A percentile compares a stretch with the other conserved stretches of the same genome.
Conservation (phyloP, 805 yeast species). For the Kodamaea neixiangensis region DNA sequence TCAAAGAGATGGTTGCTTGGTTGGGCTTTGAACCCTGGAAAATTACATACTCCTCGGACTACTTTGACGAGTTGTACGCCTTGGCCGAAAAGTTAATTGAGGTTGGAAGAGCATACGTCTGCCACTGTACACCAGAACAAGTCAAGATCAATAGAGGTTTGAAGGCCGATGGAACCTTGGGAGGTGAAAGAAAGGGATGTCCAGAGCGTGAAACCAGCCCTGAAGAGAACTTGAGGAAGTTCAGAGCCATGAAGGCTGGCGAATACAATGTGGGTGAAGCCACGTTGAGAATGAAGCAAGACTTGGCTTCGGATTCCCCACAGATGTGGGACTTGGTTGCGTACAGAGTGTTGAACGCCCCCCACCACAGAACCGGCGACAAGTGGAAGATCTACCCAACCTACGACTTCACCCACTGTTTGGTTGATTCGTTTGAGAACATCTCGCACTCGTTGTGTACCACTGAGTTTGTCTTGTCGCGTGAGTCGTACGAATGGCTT, state of each 20-base stretch:
- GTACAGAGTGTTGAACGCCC: slow-evolving; percentile 87
- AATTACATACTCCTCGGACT: slow-evolving; percentile 93
- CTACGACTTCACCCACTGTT: slow-evolving; percentile 97
- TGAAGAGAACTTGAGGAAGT: slow-evolving; percentile 76
- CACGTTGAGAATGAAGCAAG: slow-evolving; percentile 95
- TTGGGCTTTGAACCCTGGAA: slow-evolving; percentile 93
- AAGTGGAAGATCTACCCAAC: slow-evolving; percentile 99
- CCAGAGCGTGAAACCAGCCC: slow-evolving; percentile 68
- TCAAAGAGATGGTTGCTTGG: slow-evolving; percentile 86
- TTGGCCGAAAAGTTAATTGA: slow-evolving; percentile 82
- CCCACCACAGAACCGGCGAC: slow-evolving; percentile 95
- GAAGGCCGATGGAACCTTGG: slow-evolving; percentile 87
- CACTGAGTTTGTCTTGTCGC: slow-evolving; percentile 85
- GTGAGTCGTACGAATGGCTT: slow-evolving; percentile 98
- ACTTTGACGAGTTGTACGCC: slow-evolving; percentile 84
- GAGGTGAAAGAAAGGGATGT: slow-evolving; percentile 89
- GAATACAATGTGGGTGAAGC: slow-evolving; percentile 88
- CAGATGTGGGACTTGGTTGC: slow-evolving; percentile 99
- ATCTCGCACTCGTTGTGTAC: slow-evolving; percentile 96
- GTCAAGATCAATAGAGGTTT: slow-evolving; percentile 89
- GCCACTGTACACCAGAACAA: slow-evolving; percentile 91
- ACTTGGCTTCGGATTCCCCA: slow-evolving; percentile 84
- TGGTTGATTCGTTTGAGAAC: slow-evolving; percentile 96
- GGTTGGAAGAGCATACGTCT: slow-evolving; percentile 80
- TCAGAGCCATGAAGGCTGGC: slow-evolving; percentile 92